Base-by-base conservation (phyloP, 2,329 filamentous ascomycete species). In the Calonectria honghensis region DNA sequence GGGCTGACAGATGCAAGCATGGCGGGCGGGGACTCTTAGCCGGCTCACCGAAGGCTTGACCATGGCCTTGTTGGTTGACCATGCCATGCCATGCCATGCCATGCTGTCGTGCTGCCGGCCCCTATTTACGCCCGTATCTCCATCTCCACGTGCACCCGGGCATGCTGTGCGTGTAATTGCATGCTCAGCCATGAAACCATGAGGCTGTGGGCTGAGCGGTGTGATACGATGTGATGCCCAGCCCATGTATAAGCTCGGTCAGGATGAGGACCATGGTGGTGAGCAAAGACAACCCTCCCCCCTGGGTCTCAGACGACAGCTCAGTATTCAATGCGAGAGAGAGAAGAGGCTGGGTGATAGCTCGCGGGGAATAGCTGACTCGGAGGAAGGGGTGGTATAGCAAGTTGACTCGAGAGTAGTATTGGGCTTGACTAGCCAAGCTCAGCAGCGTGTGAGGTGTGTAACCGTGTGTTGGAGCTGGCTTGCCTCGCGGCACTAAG, bases 21-120 rank as follows among this genome's bases (percentile, higher is more conserved):
- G 45, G 45, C 45, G n/a, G 27, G 29, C 14, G 27, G 50, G n/a
- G 35, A 20, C 31, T 31, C 50, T 16, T 27, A 31, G 39, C 45
- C 29, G 35, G 68, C 41, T 31, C 41, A 27, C n/a, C 64, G 31
- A 32, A 50, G 48, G 68, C 39, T 64, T 72, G 51, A 72, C 63
- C 63, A 64, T 61, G 66, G 51, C 50, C 57, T 48, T 48, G 45
- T 48, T 48, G 50, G 24, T 32, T 52, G 69, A 57, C 61, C 59
- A 31, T 71, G 68, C 35, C 41, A 51, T 45, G 27, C 18, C 41
- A 51, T 45, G 27, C 61, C 59, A 31, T 71, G 68, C 35, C 41
- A 51, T 45, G 27, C 18, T 41, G 45, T 48, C 45, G 45, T 24
- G 20, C 45, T 48, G 45, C 45, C n/a, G 45, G 45, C 45, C n/a